Evolutionary conservation across 352 stramenopile genomes (phyloP).

Genomic region (Phytophthora capsici): DNA sequence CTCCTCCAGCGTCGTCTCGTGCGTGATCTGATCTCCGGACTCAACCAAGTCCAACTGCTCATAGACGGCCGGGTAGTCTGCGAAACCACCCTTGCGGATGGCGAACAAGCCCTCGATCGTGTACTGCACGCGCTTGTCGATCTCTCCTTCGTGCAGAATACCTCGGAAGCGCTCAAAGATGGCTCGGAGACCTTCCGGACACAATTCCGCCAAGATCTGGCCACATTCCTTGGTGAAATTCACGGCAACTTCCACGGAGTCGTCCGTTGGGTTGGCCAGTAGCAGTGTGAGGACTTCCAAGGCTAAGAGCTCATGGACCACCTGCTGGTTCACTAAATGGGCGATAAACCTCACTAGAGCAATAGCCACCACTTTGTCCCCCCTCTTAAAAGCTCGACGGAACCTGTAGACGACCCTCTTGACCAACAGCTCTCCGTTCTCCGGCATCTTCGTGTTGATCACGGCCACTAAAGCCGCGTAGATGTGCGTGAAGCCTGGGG

Average conservation of each 20-base stretch:
- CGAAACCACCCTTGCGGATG: slow-evolving; percentile 95
- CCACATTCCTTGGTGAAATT: slow-evolving; percentile 98
- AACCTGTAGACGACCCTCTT: slow-evolving; percentile 96
- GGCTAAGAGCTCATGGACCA: slow-evolving; percentile 97
- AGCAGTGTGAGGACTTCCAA: slow-evolving; percentile 98
- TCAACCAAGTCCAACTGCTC: slow-evolving; percentile 98
- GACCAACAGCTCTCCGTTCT: slow-evolving; percentile 96
- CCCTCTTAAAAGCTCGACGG: slow-evolving; percentile 95
- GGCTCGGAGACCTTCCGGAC: slow-evolving; percentile 91
- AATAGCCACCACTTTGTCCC: slow-evolving; percentile 96
- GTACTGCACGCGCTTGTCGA: slow-evolving; percentile 98
- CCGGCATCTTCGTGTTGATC: slow-evolving; percentile 99
- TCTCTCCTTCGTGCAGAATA: slow-evolving; percentile 97
- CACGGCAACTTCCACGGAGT: slow-evolving; percentile 98
- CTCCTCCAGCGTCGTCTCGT: slow-evolving; percentile 97
- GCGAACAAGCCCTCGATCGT: slow-evolving; percentile 98
- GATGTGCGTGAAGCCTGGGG: slow-evolving; percentile 96
- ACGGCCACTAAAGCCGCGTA: slow-evolving; percentile 98
- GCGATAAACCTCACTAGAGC: slow-evolving; percentile 97
- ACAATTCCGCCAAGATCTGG: slow-evolving; percentile 85
- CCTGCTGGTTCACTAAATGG: slow-evolving; percentile 98
- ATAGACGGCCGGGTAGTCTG: slow-evolving; percentile 94
- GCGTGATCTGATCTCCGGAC: slow-evolving; percentile 98
- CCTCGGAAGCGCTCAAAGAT: slow-evolving; percentile 98
- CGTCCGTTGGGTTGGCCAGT: slow-evolving; percentile 97